Conservation (phyloP, 306 rosid species). For the Comarum palustre region DNA sequence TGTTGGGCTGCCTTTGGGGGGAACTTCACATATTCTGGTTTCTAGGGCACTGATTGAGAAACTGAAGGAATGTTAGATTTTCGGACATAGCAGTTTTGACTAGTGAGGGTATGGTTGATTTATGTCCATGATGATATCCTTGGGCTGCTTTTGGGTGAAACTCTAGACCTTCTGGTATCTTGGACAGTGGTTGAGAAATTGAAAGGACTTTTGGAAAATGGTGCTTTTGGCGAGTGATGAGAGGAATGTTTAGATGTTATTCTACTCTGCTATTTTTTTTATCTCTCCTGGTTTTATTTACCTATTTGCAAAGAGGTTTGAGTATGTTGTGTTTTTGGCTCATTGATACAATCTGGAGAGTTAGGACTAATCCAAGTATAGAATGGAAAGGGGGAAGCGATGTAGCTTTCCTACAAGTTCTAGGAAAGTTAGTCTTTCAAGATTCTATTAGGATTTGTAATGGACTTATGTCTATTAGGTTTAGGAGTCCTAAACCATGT, state of each 20-base stretch:
- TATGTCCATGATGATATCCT: neutral
- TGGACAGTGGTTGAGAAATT: neutral
- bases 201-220: neutral
- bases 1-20: neutral
- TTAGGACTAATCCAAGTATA: no score
- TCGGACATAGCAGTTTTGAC: neutral
- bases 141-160: neutral
- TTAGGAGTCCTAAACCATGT: no score
- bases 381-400: no score
- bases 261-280: neutral
- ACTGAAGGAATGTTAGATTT: neutral
- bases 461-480: no score
- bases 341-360: no score
- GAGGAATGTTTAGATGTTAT: neutral
- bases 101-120: neutral
- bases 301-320: neutral
- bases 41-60: neutral
- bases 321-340: no score
- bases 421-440: no score
- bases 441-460: no score
- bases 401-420: no score
- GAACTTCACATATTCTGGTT: neutral
- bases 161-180: neutral
- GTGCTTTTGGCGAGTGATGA: neutral
- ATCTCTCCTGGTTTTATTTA: neutral